Percentiles rank a stretch among this genome's conserved stretches.
phyloP scores from a whole-genome alignment of 2,329 filamentous ascomycete genomes.

The Byssochlamys sp. region DNA sequence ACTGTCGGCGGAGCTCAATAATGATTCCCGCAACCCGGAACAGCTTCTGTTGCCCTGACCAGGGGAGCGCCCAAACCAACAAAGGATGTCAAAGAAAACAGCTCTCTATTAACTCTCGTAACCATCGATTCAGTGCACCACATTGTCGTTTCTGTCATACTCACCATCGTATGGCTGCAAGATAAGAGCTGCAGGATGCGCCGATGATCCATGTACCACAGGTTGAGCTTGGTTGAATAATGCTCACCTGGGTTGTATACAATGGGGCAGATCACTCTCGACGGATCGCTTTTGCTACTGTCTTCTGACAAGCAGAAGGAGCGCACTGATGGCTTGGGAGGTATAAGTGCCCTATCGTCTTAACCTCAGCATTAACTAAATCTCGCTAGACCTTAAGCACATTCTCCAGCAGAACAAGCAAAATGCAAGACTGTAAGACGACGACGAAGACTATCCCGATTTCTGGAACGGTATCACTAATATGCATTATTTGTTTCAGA shows the following conservation, averaged over 20 bases:
- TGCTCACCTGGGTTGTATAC: constrained; percentile 7
- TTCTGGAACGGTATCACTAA: constrained; percentile 6
- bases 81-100: neutral
- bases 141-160: neutral
- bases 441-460: neutral
- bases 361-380: constrained; percentile 10
- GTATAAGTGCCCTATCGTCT: constrained; percentile 17
- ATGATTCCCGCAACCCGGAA: neutral
- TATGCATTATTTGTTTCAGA: constrained; percentile 13
- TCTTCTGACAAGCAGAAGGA: constrained; percentile 36
- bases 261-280: constrained; percentile 36
- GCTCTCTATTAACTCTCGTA: neutral
- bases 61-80: neutral
- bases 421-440: constrained; percentile 26
- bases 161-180: neutral
- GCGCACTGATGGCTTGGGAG: constrained; percentile 43
- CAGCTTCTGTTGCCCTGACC: neutral
- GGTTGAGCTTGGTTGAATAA: neutral
- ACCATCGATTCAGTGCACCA: neutral
- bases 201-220: neutral
- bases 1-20: constrained; percentile 8
- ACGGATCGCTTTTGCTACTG: constrained; percentile 33
- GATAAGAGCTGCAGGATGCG: neutral
- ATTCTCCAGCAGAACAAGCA: constrained; percentile 46
- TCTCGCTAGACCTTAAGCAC: constrained; percentile 41